A percentile compares a stretch with the other conserved stretches of the same genome.
Evolutionary conservation across 257 asterid genomes (phyloP).

Genomic region (Solanum virginianum): DNA sequence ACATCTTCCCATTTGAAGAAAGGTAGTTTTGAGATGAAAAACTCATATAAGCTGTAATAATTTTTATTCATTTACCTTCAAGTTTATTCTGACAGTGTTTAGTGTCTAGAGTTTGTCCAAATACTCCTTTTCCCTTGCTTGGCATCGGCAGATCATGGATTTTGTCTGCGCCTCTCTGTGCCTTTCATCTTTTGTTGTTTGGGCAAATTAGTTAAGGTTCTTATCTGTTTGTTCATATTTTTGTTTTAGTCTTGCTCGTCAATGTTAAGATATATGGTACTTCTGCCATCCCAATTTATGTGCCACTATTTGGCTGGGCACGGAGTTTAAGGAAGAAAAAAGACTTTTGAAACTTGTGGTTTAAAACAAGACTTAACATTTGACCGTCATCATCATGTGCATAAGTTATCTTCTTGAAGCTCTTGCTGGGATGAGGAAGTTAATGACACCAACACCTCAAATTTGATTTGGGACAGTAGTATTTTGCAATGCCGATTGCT

Average conservation of each 20-base stretch:
- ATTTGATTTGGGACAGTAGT: neutral
- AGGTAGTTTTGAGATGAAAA: conserved; percentile 31
- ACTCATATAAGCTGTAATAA: neutral
- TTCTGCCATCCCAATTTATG: neutral
- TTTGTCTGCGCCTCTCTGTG: neutral
- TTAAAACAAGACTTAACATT: neutral
- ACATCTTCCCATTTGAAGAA: conserved; percentile 91
- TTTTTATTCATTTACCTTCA: neutral
- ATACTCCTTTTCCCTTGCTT: neutral
- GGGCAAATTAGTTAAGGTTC: neutral
- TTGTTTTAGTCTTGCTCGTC: neutral
- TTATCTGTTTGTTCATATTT: neutral
- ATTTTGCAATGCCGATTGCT: neutral
- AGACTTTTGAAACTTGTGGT: neutral
- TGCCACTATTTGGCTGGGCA: neutral
- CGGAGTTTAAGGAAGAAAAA: neutral
- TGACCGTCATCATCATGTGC: neutral
- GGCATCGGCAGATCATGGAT: neutral
- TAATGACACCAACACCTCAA: neutral
- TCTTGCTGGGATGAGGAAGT: neutral
- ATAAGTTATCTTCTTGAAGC: neutral
- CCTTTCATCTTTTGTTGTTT: neutral
- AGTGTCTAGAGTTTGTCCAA: neutral
- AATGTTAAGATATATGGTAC: neutral
- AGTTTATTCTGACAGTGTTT: neutral